phyloP scores from a whole-genome alignment of 202 grass and related monocot genomes.

The Cymbopogon flexuosus region DNA sequence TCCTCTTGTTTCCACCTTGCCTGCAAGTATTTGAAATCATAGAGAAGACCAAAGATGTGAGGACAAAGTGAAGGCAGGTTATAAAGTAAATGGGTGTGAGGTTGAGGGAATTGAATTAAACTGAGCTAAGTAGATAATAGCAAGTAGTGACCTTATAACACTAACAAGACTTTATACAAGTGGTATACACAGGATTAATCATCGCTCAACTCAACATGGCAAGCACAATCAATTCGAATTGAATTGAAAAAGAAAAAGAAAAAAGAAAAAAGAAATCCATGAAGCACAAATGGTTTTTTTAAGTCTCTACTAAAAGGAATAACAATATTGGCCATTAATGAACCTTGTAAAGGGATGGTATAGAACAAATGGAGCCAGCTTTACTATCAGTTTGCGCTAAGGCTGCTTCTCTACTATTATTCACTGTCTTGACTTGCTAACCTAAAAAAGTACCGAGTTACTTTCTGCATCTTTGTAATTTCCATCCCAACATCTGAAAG shows the following conservation, averaged over 20 bases:
- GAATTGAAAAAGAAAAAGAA: not conserved
- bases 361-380: not conserved
- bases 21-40: conserved; percentile 42
- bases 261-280: not conserved
- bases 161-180: conserved; percentile 19
- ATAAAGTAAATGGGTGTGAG: not conserved
- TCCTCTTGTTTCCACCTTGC: conserved; percentile 61
- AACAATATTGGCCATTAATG: not conserved
- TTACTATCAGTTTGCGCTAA: not conserved
- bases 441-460: not conserved
- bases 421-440: not conserved
- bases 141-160: conserved; percentile 7
- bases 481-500: not conserved
- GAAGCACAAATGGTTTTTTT: not conserved
- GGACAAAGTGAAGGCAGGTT: not conserved
- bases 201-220: not conserved
- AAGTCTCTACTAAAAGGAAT: not conserved
- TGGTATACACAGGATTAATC: not conserved
- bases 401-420: not conserved
- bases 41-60: conserved; percentile 1
- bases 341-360: not conserved
- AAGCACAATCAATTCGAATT: not conserved
- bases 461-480: not conserved
- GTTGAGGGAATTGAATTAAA: not conserved
- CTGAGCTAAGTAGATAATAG: not conserved